phyloP scores from a whole-genome alignment of 768 basidiomycete genomes.

The Dentipellis sp. region DNA sequence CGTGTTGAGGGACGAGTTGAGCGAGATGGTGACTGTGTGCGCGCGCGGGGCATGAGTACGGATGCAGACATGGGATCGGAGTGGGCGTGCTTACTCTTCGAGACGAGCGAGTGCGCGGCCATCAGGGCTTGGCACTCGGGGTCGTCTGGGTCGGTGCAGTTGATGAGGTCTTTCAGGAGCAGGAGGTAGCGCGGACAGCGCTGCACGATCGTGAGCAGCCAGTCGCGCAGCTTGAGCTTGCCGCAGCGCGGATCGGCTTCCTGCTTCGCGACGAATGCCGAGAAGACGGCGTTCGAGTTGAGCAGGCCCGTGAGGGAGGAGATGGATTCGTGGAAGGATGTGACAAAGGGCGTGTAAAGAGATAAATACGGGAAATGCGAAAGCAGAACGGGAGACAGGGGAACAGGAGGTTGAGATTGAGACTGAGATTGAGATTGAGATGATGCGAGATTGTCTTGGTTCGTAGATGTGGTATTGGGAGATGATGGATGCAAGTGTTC shows the following conservation, averaged over 20 bases:
- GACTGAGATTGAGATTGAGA: background rate
- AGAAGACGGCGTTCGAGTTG: constrained; percentile 46
- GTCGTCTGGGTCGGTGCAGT: constrained; percentile 54
- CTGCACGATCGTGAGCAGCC: constrained; percentile 82
- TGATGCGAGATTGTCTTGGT: background rate
- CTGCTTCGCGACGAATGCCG: constrained; percentile 50
- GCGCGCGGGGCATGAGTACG: background rate
- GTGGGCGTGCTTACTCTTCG: constrained; percentile 49
- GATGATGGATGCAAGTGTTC: constrained; percentile 25
- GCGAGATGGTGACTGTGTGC: constrained; percentile 56
- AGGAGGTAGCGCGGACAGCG: constrained; percentile 83
- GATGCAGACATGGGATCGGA: background rate
- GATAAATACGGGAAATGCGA: constrained; percentile 86
- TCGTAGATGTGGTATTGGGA: background rate
- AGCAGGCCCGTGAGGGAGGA: constrained; percentile 48
- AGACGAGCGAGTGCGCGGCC: constrained; percentile 54
- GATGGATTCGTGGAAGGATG: constrained; percentile 63
- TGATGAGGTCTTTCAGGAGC: constrained; percentile 71
- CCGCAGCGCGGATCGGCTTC: constrained; percentile 66
- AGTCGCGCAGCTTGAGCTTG: constrained; percentile 71
- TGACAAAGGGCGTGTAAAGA: constrained; percentile 78
- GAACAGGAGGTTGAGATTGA: constrained; percentile 14
- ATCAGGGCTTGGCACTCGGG: constrained; percentile 57
- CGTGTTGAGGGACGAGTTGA: constrained; percentile 71
- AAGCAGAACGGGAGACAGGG: constrained; percentile 52